phyloP scores from a whole-genome alignment of 2,329 filamentous ascomycete genomes.

The Boeremia lycopersici region DNA sequence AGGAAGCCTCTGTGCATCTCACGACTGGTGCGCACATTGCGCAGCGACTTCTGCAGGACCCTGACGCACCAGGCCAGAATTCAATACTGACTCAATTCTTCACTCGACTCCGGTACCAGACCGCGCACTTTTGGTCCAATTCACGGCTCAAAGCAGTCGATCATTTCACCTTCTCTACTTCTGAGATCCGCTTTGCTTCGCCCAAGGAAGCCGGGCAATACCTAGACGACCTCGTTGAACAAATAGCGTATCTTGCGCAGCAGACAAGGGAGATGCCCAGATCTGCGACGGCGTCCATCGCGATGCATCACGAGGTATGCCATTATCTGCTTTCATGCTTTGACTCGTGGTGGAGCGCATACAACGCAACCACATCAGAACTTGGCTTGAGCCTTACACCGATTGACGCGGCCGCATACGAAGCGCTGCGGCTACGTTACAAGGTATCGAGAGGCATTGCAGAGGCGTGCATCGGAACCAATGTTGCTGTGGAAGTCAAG shows the following conservation, averaged over 20 bases:
- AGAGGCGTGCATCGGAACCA: background rate
- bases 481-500: background rate
- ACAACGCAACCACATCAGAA: slow-evolving; percentile 6
- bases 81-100: slow-evolving; percentile 2
- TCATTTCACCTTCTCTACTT: background rate
- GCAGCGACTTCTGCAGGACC: background rate
- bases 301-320: background rate
- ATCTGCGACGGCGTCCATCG: background rate
- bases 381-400: background rate
- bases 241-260: slow-evolving; percentile 4
- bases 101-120: slow-evolving; percentile 3
- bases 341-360: slow-evolving; percentile 10
- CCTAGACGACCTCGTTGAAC: slow-evolving; percentile 8
- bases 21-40: background rate
- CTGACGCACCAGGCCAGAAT: background rate
- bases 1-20: slow-evolving; percentile 5
- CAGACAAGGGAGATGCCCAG: background rate
- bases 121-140: background rate
- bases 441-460: background rate
- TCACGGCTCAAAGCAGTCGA: background rate
- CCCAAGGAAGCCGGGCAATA: slow-evolving; percentile 5
- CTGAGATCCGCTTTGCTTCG: slow-evolving; percentile 2
- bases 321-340: slow-evolving; percentile 7
- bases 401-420: background rate
- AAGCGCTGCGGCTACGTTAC: background rate